These are phyloP conservation scores for Myxozyma geophila DNA, from an alignment of 805 yeast species.

Conservation along the genomic window DNA sequence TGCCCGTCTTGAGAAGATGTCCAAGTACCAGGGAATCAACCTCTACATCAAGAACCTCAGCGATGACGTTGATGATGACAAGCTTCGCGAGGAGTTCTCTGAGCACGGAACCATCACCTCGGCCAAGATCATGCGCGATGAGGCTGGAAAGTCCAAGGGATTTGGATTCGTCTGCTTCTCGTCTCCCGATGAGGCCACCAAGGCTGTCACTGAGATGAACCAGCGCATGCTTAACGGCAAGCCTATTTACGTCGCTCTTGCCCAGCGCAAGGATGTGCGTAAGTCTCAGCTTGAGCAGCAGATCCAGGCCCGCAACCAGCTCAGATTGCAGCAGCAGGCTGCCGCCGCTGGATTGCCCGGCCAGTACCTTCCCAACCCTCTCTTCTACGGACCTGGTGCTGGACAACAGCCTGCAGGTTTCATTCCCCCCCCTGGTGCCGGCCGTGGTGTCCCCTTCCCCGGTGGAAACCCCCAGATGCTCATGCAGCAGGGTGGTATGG, in stretches of 20 bases:
- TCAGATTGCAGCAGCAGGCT: conserved; percentile 96
- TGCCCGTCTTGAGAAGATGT: conserved; percentile 85
- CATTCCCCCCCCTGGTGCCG: conserved; percentile 71
- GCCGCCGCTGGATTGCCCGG: conserved; percentile 78
- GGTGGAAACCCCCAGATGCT: conserved; percentile 47
- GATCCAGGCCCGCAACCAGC: conserved; percentile 96
- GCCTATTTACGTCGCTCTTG: conserved; percentile 97
- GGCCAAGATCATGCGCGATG: conserved; percentile 95
- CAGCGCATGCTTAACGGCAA: conserved; percentile 93
- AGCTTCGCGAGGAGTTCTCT: conserved; percentile 86
- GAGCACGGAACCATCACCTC: conserved; percentile 95
- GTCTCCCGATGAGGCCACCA: conserved; percentile 97
- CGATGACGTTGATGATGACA: conserved; percentile 88
- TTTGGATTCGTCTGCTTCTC: conserved; percentile 99
- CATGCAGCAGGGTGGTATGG: conserved; percentile 44
- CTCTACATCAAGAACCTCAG: conserved; percentile 95
- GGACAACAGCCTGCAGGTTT: conserved; percentile 74
- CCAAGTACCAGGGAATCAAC: conserved; percentile 97
- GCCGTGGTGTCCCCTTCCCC: conserved; percentile 62
- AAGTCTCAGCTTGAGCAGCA: conserved; percentile 96
- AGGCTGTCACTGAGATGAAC: conserved; percentile 98
- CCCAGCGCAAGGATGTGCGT: conserved; percentile 98
- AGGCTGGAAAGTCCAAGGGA: conserved; percentile 92
- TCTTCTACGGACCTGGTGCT: conserved; percentile 64
- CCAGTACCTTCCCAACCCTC: conserved; percentile 75